Evolutionary conservation across 805 yeast species (phyloP), one percentile per base, ranked within the genome.

Genomic region (Spathaspora arborariae): DNA sequence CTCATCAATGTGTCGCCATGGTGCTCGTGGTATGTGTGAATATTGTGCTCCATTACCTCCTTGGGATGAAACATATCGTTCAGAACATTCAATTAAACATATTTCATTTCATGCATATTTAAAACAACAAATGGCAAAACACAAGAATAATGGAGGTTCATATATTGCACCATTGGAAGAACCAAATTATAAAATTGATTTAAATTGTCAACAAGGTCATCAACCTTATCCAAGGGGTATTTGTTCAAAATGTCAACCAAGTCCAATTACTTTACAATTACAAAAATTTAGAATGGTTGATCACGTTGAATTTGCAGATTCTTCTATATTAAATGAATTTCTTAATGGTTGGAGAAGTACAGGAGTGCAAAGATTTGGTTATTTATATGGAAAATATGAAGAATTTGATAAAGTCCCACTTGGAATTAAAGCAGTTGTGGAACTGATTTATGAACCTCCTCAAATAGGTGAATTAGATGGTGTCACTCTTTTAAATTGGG

Each of bases 11-110:
- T 92, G 99, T 65, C 79, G 84, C 49, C 99, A 94, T 62, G 86
- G 92, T 2, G 92, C 84, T 34, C 85, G 84, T 56, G 99, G 98
- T 1, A 94, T 94, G 98, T 94, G 99, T 65, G 99, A 94, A 59
- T 89, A 90, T 61, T 94, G 98, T 63, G 82, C 95, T 27, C 97
- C 98, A 0, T 68, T 94, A 44, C 97, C 96, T 30, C 98, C 99
- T 2, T 94, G 92, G 88, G 97, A 94, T 63, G 76, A 76, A 52
- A 79, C 75, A 19, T 92, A 90, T 62, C 84, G 83, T 52, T 79
- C 79, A 42, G 84, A 82, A 51, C 74, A 90, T 51, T 82, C 79
- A 34, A 88, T 92, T 61, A 94, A 94, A 64, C 98, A 92, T 64
- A 72, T 81, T 43, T 88, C 97, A 2, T 89, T 84, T 63, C 96